Conservation (phyloP, 2,329 filamentous ascomycete genomes). For the Gnomoniopsis smithogilvyi region DNA sequence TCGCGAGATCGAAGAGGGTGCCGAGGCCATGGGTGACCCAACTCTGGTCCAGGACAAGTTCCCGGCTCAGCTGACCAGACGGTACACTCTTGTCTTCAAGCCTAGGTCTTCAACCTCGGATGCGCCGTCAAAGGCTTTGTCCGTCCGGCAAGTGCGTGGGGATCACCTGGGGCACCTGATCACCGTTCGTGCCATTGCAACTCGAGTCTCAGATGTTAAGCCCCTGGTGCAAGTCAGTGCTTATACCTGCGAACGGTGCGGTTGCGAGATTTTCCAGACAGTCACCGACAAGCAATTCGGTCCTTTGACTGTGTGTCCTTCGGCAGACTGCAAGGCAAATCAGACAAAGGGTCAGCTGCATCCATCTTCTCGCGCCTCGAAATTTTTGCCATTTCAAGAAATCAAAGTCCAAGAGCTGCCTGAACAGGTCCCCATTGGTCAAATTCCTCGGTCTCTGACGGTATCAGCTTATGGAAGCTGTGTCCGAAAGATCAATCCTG, state of each 20-base stretch:
- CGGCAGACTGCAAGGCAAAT: conserved; percentile 83
- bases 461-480: conserved; percentile 85
- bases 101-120: conserved; percentile 73
- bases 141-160: conserved; percentile 90
- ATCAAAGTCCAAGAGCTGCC: conserved; percentile 98
- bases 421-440: conserved; percentile 97
- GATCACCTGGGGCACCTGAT: conserved; percentile 93
- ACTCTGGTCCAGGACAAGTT: conserved; percentile 73
- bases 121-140: conserved; percentile 62
- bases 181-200: conserved; percentile 90
- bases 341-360: conserved; percentile 92
- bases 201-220: conserved; percentile 95
- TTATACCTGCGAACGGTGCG: conserved; percentile 95
- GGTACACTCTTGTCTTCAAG: conserved; percentile 96
- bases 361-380: conserved; percentile 91
- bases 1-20: conserved; percentile 66
- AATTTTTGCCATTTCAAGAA: conserved; percentile 96
- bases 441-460: conserved; percentile 90
- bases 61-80: conserved; percentile 83
- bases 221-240: conserved; percentile 96
- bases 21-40: conserved; percentile 63
- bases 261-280: conserved; percentile 96
- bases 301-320: conserved; percentile 82
- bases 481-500: conserved; percentile 84
- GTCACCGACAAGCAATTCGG: conserved; percentile 88